phyloP scores from a whole-genome alignment of 1,139 yeast species.

The Saccharomyces hybrid region DNA sequence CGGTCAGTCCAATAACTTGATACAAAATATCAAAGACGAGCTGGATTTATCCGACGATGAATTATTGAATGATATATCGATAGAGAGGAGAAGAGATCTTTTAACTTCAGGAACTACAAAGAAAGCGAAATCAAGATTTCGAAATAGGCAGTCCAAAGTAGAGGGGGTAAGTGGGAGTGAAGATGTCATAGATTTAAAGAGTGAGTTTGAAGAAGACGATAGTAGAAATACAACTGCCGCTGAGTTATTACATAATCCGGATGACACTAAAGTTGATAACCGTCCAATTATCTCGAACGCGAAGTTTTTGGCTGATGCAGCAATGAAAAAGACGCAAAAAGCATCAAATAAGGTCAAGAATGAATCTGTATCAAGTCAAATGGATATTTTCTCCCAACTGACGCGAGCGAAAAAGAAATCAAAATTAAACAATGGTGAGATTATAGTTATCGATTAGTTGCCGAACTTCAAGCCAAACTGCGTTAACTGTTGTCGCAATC shows the following conservation, averaged over 20 bases:
- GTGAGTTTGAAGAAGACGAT: slow-evolving; percentile 2
- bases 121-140: neutral
- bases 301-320: slow-evolving; percentile 26
- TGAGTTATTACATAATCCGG: slow-evolving; percentile 28
- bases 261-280: slow-evolving; percentile 22
- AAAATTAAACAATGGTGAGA: slow-evolving; percentile 20
- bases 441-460: slow-evolving; percentile 21
- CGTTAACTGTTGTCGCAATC: neutral
- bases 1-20: neutral
- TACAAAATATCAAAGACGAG: neutral
- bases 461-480: neutral
- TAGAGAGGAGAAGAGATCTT: neutral
- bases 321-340: slow-evolving; percentile 4
- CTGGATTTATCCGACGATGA: neutral
- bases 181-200: slow-evolving; percentile 4
- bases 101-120: neutral
- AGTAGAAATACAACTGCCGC: slow-evolving; percentile 25
- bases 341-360: slow-evolving; percentile 13
- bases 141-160: neutral
- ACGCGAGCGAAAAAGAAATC: slow-evolving; percentile 28
- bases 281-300: slow-evolving; percentile 30
- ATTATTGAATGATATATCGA: neutral
- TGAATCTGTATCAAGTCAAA: slow-evolving; percentile 20
- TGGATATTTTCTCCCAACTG: slow-evolving; percentile 29
- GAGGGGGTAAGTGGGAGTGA: neutral